Evolutionary conservation across 2,329 filamentous ascomycete genomes (phyloP), one percentile per base, ranked within the genome.

Genomic region (Lachnellula subtilissima): DNA sequence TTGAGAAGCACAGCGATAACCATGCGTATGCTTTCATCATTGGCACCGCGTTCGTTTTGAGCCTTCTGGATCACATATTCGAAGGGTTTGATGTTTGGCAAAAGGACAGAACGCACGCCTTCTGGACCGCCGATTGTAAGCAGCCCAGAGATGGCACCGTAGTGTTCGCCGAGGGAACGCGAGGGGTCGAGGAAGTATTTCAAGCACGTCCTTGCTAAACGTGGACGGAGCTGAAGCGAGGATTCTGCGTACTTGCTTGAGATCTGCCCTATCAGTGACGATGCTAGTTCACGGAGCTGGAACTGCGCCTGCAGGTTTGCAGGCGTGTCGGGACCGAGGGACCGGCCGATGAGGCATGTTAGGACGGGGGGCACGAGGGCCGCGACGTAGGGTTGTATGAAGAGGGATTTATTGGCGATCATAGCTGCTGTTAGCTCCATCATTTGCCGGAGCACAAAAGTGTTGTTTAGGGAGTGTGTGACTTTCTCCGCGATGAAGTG

Each of bases 401-500:
- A 95, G 37, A 97, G 83, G 61, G 85, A 85, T 56, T 85, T 82
- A 69, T 97, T 97, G 63, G 87, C 83, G 50, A 97, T 87, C 50
- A 99, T 78, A 2, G 93, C 90, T 50, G 89, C 83, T 0, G 89
- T 87, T 58, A 97, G 83, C 67, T 91, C 87, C 88, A 99, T 93
- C 84, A 96, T 94, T 71, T 95, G 91, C 19, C 85, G 86, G 22
- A 99, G 79, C 5, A 91, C 84, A 70, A 97, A 97, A 2, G 92
- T 81, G 71, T 96, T 89, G 73, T 96, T 92, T 62, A 96, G 81
- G 64, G 87, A 88, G 71, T 99, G 94, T 1, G 94, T 97, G 50
- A 99, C 91, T 73, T 96, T 94, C 71, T 97, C 93, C 19, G 91
- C 87, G 66, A 97, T 88, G 72, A 96, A 97, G 71, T 95, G 91